Conservation (phyloP, 352 stramenopile species). For the Globisporangium orthogonon region DNA sequence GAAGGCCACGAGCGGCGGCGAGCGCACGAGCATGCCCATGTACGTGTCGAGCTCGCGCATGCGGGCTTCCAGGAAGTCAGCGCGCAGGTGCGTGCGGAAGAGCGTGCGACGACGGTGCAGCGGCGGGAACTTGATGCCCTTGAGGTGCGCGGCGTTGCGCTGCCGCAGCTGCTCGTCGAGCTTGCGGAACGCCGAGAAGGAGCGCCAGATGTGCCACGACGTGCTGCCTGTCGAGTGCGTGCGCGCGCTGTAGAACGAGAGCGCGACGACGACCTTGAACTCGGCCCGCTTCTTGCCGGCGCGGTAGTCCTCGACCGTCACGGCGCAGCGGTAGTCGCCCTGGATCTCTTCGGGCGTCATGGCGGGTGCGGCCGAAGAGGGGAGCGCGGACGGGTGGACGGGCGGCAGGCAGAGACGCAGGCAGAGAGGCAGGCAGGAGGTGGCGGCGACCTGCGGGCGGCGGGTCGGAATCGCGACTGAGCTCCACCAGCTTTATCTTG, state of each 20-base stretch:
- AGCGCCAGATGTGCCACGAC: conserved; percentile 82
- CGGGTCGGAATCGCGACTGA: too few relatives aligned
- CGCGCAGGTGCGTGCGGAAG: conserved; percentile 58
- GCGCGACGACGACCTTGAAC: conserved; percentile 68
- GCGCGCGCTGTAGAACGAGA: conserved; percentile 73
- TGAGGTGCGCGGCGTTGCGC: conserved; percentile 59
- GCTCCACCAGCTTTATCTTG: too few relatives aligned
- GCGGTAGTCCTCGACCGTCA: conserved; percentile 67
- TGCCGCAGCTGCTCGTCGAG: conserved; percentile 78
- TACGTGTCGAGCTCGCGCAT: conserved; percentile 76
- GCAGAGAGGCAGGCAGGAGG: too few relatives aligned
- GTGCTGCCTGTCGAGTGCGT: conserved; percentile 54
- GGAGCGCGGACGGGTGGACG: too few relatives aligned
- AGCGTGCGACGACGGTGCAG: conserved; percentile 61
- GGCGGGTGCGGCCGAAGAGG: conserved; percentile 11
- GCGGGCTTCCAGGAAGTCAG: conserved; percentile 56
- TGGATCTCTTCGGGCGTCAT: conserved; percentile 84
- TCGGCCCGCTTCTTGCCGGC: conserved; percentile 79
- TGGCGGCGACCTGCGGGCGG: too few relatives aligned
- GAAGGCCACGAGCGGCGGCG: conserved; percentile 68
- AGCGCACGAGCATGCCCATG: conserved; percentile 49
- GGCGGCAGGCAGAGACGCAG: too few relatives aligned
- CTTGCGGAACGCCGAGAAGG: conserved; percentile 75
- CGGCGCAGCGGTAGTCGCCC: conserved; percentile 55
- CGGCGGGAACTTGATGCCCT: conserved; percentile 81